Base-by-base conservation (phyloP, 768 basidiomycete genomes). In the Guyanaporus albipodus region DNA sequence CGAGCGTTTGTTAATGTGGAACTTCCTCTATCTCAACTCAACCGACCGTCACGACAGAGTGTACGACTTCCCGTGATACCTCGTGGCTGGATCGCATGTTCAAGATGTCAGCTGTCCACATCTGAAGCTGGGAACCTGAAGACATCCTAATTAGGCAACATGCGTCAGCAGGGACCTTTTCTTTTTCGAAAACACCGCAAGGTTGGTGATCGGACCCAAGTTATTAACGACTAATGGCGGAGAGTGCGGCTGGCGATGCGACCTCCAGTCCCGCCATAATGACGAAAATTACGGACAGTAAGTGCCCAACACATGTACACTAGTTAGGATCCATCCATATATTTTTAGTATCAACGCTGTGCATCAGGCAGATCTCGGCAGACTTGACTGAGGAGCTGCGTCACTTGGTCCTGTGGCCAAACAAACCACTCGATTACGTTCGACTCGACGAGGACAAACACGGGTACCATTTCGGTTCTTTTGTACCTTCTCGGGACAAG, bases 361-460 rank as follows among this genome's bases (percentile, higher is more conserved):
- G 24, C 17, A 60, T 70, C 53, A 49, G 44, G 7, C 59, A 50
- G 40, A 75, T 80, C 57, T 51, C 61, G 23, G 66, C 67, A 14
- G 63, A 70, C 31, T 60, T 74, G 38, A 82, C 81, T 0, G 56
- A 79, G 36, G 55, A 66, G 7, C 70, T 82, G 31, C 75, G 80
- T 32, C 80, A 80, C 60, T 68, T 70, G 21, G 77, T 84, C 5
- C 69, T 83, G 19, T 83, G 80, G 79, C 77, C 80, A 8, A 59
- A 73, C 51, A 70, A 70, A 54, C 71, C 74, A 8, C 57, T 77
- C 12, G 68, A 73, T 45, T 67, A 76, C 47, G 75, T 83, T 37
- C 67, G 58, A 46, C 69, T 82, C 3, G 72, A 78, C 11, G 79
- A 80, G 50, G 80, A 83, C 53, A 60, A 69, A 29, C 44, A 52